phyloP scores from a whole-genome alignment of 2,329 filamentous ascomycete species.

The Fusarium agapanthi region DNA sequence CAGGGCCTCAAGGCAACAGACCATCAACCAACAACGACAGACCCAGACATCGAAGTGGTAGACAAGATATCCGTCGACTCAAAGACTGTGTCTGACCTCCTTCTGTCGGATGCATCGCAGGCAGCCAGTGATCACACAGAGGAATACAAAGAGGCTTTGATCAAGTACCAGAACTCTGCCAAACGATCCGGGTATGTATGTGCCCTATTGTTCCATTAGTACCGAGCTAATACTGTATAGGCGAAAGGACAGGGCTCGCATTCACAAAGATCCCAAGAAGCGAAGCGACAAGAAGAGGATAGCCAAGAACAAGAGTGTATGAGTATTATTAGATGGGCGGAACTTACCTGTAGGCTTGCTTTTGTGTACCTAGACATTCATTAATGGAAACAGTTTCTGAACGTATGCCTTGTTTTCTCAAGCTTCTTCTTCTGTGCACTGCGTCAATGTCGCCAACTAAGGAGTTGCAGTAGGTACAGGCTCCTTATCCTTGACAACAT shows the following conservation, averaged over 20 bases:
- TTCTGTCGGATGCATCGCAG: neutral
- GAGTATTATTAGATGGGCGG: neutral
- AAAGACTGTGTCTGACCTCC: conserved; percentile 11
- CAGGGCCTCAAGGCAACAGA: neutral
- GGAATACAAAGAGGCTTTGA: neutral
- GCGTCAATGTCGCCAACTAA: neutral
- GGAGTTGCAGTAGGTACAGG: neutral
- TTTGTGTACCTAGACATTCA: neutral
- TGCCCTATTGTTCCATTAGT: neutral
- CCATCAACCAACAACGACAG: accelerated
- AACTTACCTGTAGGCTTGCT: neutral
- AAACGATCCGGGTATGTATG: neutral
- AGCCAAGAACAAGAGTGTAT: neutral
- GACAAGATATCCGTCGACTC: neutral
- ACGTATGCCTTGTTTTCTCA: neutral
- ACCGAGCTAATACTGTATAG: neutral
- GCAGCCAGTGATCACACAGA: neutral
- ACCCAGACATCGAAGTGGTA: neutral
- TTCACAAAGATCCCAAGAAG: neutral
- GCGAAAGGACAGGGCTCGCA: neutral
- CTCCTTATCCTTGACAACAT: conserved; percentile 20
- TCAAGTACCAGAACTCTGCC: neutral
- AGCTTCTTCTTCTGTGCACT: neutral
- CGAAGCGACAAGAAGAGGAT: neutral
- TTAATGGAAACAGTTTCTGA: neutral